phyloP scores from a whole-genome alignment of 345 rosid species.

The Pistacia vera region DNA sequence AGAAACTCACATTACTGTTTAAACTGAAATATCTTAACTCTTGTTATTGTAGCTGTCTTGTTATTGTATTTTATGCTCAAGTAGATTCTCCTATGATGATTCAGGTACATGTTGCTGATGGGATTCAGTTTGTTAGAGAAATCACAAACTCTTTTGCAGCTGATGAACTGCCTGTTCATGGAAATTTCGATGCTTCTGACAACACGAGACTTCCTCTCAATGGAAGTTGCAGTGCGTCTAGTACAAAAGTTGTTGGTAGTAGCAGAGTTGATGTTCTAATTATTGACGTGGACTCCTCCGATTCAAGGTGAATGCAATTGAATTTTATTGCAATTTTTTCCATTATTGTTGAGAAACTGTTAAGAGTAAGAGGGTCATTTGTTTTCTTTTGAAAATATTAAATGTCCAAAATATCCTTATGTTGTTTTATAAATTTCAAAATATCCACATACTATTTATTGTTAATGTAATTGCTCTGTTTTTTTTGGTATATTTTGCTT shows the following conservation, averaged over 20 bases:
- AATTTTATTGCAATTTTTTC: not conserved
- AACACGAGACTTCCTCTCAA: constrained; percentile 24
- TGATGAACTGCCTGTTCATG: constrained; percentile 24
- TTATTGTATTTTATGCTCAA: not conserved
- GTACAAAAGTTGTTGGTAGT: constrained; percentile 23
- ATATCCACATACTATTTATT: too few relatives aligned
- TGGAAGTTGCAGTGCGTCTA: constrained; percentile 26
- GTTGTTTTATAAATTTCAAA: too few relatives aligned
- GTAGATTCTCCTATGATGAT: constrained; percentile 11
- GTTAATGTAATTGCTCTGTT: too few relatives aligned
- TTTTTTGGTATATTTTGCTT: too few relatives aligned
- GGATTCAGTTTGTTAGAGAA: constrained; percentile 62
- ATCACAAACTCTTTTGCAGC: constrained; percentile 30
- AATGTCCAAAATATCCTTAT: too few relatives aligned
- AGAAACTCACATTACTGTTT: not conserved
- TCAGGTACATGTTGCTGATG: constrained; percentile 86
- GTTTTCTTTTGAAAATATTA: not conserved
- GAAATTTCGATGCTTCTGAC: constrained; percentile 20
- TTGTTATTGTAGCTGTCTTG: not conserved
- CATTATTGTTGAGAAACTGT: not conserved
- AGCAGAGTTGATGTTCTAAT: constrained; percentile 60
- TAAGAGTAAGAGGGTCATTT: not conserved
- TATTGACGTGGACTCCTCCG: constrained; percentile 91
- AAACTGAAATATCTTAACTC: not conserved
- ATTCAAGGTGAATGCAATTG: constrained; percentile 60